Base-by-base conservation (phyloP, 2,329 filamentous ascomycete genomes). In the Seiridium cupressi region DNA sequence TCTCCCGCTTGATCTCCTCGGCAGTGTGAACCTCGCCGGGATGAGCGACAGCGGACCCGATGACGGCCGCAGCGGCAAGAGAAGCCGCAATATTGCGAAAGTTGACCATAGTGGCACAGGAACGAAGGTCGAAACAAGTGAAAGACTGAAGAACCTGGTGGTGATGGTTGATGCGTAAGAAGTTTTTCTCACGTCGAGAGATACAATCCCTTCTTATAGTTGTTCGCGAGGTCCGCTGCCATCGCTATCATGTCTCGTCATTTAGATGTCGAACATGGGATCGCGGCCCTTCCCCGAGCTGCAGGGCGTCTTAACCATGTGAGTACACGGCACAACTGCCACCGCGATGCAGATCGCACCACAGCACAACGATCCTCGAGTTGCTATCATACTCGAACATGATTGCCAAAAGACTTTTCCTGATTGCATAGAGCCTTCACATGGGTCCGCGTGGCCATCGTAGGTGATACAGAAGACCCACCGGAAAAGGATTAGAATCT, bases 21-120 rank as follows among this genome's bases (percentile, higher is more conserved):
- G 67, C 59, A 49, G 70, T 65, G 57, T 75, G 69, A 55, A 74
- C 64, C 44, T 77, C 71, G 34, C 76, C 76, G 1, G 77, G 77
- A 55, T 79, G 77, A 31, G 77, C 74, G 42, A 75, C 61, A 5
- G 54, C 62, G 42, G 61, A 56, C 36, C 67, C 65, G 26, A 67
- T 57, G 60, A 70, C 58, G 40, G 64, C 65, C 26, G 62, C 59
- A 9, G 62, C 62, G 59, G 68, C 69, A 60, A 70, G 49, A 40
- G 65, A 66, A 62, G 68, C 66, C 55, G 67, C 60, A 47, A 70
- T 53, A 34, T 62, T 61, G 58, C 63, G 68, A 40, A 69, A 48
- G 60, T 66, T 67, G 59, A 70, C 67, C 69, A 71, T 71, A 1
- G 44, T 70, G 8, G 26, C 49, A 40, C 36, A 18, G 4, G 53